Conservation (phyloP, 1,284 basidiomycete species). For the Sutorius eximius region DNA sequence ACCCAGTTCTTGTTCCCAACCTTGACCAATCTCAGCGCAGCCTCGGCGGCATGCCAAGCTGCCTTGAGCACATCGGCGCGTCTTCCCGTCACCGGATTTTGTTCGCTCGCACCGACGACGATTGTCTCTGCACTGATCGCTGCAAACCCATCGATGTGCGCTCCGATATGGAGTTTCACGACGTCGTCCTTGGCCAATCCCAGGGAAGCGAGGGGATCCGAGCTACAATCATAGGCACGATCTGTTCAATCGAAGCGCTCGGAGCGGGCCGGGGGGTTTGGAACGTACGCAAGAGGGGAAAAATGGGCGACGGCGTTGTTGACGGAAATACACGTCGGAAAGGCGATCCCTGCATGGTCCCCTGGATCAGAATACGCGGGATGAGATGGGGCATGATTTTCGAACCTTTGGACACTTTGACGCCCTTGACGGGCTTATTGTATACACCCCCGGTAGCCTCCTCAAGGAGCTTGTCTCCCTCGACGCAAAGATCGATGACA, state of each 20-base stretch:
- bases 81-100: conserved; percentile 78
- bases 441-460: conserved; percentile 83
- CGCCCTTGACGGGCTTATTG: conserved; percentile 87
- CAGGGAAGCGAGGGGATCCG: conserved; percentile 66
- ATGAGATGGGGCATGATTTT: conserved; percentile 8
- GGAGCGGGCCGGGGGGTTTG: conserved; percentile 24
- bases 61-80: conserved; percentile 92
- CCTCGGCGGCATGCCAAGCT: conserved; percentile 90
- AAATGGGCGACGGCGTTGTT: conserved; percentile 87
- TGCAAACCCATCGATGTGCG: conserved; percentile 95
- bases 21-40: conserved; percentile 85
- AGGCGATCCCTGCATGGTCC: conserved; percentile 73
- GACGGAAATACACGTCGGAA: conserved; percentile 91
- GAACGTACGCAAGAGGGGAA: conserved; percentile 67
- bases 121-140: conserved; percentile 90
- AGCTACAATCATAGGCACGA: conserved; percentile 42
- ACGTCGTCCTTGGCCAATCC: conserved; percentile 86
- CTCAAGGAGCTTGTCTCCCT: conserved; percentile 92
- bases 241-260: conserved; percentile 16
- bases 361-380: conserved; percentile 6
- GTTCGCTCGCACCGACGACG: conserved; percentile 74
- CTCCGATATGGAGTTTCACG: conserved; percentile 94
- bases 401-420: conserved; percentile 85
- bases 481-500: conserved; percentile 86
- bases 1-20: conserved; percentile 94